Evolutionary conservation across 768 basidiomycete genomes (phyloP).

Genomic region (Boletus speciosus): DNA sequence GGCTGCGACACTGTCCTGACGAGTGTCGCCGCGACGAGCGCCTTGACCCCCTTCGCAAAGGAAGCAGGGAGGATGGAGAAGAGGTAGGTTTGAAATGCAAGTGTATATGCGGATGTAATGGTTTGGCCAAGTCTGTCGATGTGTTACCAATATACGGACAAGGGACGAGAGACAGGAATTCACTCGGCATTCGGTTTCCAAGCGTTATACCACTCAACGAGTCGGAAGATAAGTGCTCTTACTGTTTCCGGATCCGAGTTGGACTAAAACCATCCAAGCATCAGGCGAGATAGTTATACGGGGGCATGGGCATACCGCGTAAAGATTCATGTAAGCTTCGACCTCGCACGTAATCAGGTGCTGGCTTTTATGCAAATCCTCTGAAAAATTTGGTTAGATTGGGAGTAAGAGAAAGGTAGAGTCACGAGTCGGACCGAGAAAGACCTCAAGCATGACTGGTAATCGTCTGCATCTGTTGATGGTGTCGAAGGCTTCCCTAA

Average conservation of each 20-base stretch:
- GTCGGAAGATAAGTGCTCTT: conserved; percentile 50
- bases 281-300: neutral
- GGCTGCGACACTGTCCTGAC: conserved; percentile 20
- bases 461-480: conserved; percentile 59
- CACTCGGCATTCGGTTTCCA: conserved; percentile 71
- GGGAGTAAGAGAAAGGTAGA: neutral
- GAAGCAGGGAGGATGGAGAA: conserved; percentile 68
- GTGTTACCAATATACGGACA: neutral
- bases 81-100: conserved; percentile 70
- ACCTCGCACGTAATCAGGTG: conserved; percentile 62
- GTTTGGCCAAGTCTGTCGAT: conserved; percentile 54
- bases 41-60: conserved; percentile 67
- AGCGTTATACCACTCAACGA: conserved; percentile 71
- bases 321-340: conserved; percentile 51
- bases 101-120: conserved; percentile 57
- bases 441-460: conserved; percentile 63
- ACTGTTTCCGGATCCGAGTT: conserved; percentile 48
- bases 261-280: conserved; percentile 32
- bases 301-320: conserved; percentile 46
- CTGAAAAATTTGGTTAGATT: conserved; percentile 32
- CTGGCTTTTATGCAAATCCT: conserved; percentile 59
- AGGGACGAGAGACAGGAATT: conserved; percentile 21
- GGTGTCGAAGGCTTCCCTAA: conserved; percentile 54
- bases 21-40: conserved; percentile 59
- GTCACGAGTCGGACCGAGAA: conserved; percentile 51